A percentile compares a stretch with the other conserved stretches of the same genome.
Evolutionary conservation across 768 basidiomycete genomes (phyloP).

Genomic region (Russula lepida): DNA sequence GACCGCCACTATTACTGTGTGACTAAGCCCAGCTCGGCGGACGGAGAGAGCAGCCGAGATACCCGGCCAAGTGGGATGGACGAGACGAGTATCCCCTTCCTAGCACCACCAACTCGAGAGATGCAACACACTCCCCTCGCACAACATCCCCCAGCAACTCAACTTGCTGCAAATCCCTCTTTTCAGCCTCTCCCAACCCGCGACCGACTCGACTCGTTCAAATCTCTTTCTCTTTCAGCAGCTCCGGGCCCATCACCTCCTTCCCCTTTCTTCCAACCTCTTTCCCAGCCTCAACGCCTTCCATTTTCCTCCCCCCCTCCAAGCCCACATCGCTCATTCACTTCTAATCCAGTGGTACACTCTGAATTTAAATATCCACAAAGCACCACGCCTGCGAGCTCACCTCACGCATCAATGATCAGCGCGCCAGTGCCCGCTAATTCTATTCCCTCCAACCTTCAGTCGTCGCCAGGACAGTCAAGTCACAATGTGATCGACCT

Average conservation of each 20-base stretch:
- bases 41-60: no score
- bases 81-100: neutral
- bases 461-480: slow-evolving; percentile 3
- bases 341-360: neutral
- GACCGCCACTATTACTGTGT: no score
- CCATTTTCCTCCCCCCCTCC: neutral
- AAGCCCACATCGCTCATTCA: neutral
- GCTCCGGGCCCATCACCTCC: slow-evolving; percentile 5
- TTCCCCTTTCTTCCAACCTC: slow-evolving; percentile 9
- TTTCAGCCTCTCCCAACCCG: neutral
- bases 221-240: slow-evolving; percentile 7
- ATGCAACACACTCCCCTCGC: neutral
- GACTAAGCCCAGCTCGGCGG: neutral
- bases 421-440: slow-evolving; percentile 21
- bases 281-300: neutral
- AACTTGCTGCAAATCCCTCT: neutral
- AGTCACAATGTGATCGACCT: slow-evolving; percentile 11
- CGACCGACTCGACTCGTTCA: slow-evolving; percentile 11
- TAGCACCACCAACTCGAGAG: neutral
- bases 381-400: slow-evolving; percentile 1
- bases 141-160: neutral
- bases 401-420: slow-evolving; percentile 9
- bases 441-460: slow-evolving; percentile 3
- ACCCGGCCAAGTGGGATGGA: no score
- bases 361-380: neutral